Conservation (phyloP, 805 yeast species). For the Wickerhamiella parazyma region DNA sequence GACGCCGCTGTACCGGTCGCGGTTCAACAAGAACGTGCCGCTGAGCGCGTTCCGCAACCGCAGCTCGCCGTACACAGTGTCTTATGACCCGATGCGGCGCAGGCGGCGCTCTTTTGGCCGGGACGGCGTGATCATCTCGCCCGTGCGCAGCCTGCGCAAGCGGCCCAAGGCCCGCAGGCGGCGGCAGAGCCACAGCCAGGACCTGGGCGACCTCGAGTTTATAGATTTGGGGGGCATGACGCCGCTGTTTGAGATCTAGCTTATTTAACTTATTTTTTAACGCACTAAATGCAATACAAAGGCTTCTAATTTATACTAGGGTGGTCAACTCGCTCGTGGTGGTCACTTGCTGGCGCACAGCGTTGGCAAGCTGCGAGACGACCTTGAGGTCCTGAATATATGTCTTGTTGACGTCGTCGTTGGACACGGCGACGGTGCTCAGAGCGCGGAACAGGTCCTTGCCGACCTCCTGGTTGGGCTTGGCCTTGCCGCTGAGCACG, state of each 20-base stretch:
- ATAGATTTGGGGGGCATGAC: conserved; percentile 23
- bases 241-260: conserved; percentile 22
- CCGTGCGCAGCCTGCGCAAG: conserved; percentile 18
- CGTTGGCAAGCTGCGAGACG: conserved; percentile 69
- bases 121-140: conserved; percentile 20
- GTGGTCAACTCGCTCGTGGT: conserved; percentile 62
- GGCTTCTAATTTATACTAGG: conserved; percentile 25
- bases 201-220: conserved; percentile 20
- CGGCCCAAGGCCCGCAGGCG: conserved; percentile 9
- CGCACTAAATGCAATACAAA: neutral
- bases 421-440: conserved; percentile 30
- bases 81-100: conserved; percentile 12
- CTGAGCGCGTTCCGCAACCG: conserved; percentile 84
- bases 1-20: conserved; percentile 24
- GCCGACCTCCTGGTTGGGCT: conserved; percentile 37
- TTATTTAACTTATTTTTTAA: neutral
- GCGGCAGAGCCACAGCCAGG: conserved; percentile 13
- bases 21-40: conserved; percentile 42
- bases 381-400: conserved; percentile 70
- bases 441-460: conserved; percentile 43
- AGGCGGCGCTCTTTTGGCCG: conserved; percentile 16
- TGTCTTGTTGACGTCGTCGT: conserved; percentile 48
- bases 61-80: conserved; percentile 29
- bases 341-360: conserved; percentile 74
- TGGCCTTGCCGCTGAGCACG: conserved; percentile 17